Evolutionary conservation across 2,329 filamentous ascomycete genomes (phyloP).

Genomic region (Diaporthe eres): DNA sequence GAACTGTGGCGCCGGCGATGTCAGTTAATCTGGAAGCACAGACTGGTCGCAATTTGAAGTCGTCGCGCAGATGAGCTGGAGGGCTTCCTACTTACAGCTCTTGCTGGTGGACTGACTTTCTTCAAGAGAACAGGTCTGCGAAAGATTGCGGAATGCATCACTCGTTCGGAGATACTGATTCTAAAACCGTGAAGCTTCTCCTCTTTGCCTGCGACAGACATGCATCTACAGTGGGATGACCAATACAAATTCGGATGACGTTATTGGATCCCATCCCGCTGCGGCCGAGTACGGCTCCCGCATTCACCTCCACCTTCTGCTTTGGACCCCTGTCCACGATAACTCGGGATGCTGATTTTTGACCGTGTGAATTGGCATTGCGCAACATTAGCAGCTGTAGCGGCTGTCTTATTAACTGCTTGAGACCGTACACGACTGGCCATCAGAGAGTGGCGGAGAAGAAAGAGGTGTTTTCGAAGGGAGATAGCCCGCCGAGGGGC

Average conservation of each 20-base stretch:
- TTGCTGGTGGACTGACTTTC: slow-evolving; percentile 49
- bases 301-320: not conserved
- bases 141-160: slow-evolving; percentile 60
- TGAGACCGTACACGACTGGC: not conserved
- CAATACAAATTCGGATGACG: slow-evolving; percentile 41
- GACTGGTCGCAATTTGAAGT: not conserved
- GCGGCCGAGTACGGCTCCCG: slow-evolving; percentile 19
- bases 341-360: not conserved
- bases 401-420: not conserved
- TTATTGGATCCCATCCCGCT: slow-evolving; percentile 39
- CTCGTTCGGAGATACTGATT: not conserved
- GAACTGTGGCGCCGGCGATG: slow-evolving; percentile 46
- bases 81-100: slow-evolving; percentile 48
- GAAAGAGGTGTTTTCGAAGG: not conserved
- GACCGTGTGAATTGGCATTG: not conserved
- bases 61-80: not conserved
- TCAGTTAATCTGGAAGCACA: not conserved
- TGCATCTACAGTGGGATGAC: slow-evolving; percentile 34
- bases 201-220: slow-evolving; percentile 35
- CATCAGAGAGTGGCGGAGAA: not conserved
- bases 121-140: slow-evolving; percentile 53
- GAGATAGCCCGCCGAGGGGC: not conserved
- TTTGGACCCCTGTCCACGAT: not conserved
- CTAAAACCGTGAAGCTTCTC: slow-evolving; percentile 21
- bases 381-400: not conserved